These are phyloP conservation scores for Saccharomycopsis hybrid DNA, from an alignment of 1,139 yeast species.

Conservation along the genomic window DNA sequence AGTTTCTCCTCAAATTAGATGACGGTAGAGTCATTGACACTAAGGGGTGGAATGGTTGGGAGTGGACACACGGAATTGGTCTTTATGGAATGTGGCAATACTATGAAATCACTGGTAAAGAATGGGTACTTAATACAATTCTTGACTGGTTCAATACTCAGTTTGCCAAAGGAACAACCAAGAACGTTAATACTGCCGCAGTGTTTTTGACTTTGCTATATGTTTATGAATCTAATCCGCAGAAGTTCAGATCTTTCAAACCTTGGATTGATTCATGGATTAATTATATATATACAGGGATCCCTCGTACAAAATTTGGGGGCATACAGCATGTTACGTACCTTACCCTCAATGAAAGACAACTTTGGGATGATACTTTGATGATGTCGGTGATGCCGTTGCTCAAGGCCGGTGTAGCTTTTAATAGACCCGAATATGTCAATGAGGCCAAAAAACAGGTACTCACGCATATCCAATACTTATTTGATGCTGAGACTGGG, in stretches of 20 bases:
- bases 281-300: slow-evolving; percentile 32
- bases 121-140: slow-evolving; percentile 26
- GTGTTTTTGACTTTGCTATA: slow-evolving; percentile 31
- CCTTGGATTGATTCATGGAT: slow-evolving; percentile 33
- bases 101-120: slow-evolving; percentile 28
- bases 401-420: slow-evolving; percentile 31
- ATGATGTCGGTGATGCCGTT: slow-evolving; percentile 36
- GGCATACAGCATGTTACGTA: slow-evolving; percentile 34
- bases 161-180: slow-evolving; percentile 31
- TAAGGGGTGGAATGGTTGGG: slow-evolving; percentile 37
- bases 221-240: slow-evolving; percentile 27
- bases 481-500: slow-evolving; percentile 30
- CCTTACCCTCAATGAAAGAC: slow-evolving; percentile 29
- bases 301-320: slow-evolving; percentile 31
- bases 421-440: slow-evolving; percentile 29
- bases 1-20: slow-evolving; percentile 30
- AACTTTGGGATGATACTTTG: slow-evolving; percentile 34
- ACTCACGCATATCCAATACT: slow-evolving; percentile 31
- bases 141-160: slow-evolving; percentile 30
- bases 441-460: slow-evolving; percentile 34
- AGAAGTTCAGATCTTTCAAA: slow-evolving; percentile 24
- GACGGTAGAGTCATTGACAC: slow-evolving; percentile 34
- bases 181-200: slow-evolving; percentile 34
- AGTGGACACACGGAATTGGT: slow-evolving; percentile 33
- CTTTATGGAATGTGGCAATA: slow-evolving; percentile 34